Evolutionary conservation across 441 rosid genomes (phyloP).

Genomic region (Theobroma grandiflorum): DNA sequence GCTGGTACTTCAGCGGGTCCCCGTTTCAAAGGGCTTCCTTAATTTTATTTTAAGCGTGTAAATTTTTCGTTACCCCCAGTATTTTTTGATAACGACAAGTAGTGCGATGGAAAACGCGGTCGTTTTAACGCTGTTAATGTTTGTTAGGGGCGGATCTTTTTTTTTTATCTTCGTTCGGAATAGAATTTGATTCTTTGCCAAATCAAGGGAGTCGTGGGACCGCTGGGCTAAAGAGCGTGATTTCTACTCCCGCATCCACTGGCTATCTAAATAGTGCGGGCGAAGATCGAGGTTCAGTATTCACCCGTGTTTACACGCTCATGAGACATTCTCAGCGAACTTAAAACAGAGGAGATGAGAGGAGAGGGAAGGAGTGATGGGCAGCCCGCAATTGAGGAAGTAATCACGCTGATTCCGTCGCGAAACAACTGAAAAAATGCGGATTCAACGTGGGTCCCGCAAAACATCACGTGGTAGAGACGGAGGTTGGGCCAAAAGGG

Average conservation of each 20-base stretch:
- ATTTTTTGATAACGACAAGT: constrained; percentile 1
- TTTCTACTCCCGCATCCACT: not conserved
- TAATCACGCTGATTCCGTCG: not conserved
- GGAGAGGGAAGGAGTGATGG: not conserved
- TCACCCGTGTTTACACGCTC: constrained; percentile 1
- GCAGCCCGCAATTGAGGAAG: constrained; percentile 7
- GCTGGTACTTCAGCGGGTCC: constrained; percentile 25
- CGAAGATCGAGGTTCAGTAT: not conserved
- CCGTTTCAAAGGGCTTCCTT: not conserved
- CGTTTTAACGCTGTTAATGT: not conserved
- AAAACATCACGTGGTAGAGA: constrained; percentile 18
- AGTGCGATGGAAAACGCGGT: not conserved
- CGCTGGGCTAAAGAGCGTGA: not conserved
- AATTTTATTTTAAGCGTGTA: constrained; percentile 10
- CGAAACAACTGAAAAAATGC: not conserved
- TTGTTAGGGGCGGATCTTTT: not conserved
- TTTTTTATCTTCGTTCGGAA: not conserved
- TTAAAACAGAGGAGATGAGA: not conserved
- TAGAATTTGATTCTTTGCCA: constrained; percentile 1
- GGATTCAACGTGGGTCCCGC: constrained; percentile 11
- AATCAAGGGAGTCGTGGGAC: not conserved
- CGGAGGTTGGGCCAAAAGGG: not conserved
- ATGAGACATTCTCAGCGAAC: not conserved
- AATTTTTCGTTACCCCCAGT: not conserved
- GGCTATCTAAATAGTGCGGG: not conserved